Evolutionary conservation across 2,329 filamentous ascomycete genomes (phyloP), one percentile per base, ranked within the genome.

Genomic region (Epichloe festucae): DNA sequence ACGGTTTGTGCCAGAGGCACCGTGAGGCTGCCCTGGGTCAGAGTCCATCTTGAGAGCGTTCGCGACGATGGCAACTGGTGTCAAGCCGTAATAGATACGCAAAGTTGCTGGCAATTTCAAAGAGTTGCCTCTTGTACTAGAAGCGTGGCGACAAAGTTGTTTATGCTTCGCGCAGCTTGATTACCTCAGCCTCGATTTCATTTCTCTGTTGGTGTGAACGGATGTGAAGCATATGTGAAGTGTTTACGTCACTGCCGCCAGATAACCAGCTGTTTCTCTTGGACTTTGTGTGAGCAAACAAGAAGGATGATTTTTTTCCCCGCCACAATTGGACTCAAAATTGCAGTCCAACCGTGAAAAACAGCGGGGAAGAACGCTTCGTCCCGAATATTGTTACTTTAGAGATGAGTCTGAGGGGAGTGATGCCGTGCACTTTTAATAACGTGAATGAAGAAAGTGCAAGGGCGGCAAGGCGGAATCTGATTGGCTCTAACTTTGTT

Each of bases 11-110:
- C 57, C 59, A 50, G 52, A 43, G 17, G 58, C 57, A 11, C 59
- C 59, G 2, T 52, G 39, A 14, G 12, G 43, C 2, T 53, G 49
- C 12, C 64, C 60, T 10, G 31, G 12, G 41, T 60, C 60, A 14
- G 58, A 53, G 27, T 56, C 57, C 66, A 68, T 68, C 50, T 21
- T 40, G 31, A 11, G 35, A 15, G n/a, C 23, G 36, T 46, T 35
- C 5, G 36, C 43, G 36, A 21, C 12, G 27, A 36, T 36, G 4
- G 19, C n/a, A 21, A 14, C 14, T 35, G n/a, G 27, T 36, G 40
- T 23, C 27, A 19, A 6, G 36, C 23, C 11, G 17, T 27, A 12
- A 10, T 21, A 7, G n/a, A 34, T 50, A n/a, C 2, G 38, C 34
- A 15, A 7, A 35, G 4, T 17, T 36, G 7, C 11, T 38, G 6